Evolutionary conservation across 2,329 filamentous ascomycete species (phyloP).

Genomic region (Fusarium metavorans): DNA sequence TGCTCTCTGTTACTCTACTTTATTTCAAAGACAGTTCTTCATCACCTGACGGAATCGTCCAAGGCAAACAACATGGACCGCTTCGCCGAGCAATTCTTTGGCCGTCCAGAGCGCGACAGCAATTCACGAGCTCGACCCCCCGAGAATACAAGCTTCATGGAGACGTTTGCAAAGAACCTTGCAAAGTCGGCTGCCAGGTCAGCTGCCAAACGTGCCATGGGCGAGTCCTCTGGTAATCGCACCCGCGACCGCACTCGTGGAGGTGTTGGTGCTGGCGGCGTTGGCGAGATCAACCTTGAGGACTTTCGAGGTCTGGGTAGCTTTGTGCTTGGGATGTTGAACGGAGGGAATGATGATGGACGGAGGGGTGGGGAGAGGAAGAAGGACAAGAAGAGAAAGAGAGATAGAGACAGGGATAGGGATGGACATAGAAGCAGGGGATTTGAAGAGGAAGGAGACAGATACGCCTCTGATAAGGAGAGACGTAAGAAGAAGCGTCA

Average conservation of each 20-base stretch:
- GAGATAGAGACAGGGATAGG: constrained; percentile 19
- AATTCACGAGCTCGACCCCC: constrained; percentile 16
- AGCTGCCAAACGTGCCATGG: constrained; percentile 40
- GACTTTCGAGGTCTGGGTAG: constrained; percentile 40
- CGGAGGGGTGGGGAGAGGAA: constrained; percentile 28
- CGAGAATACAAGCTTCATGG: constrained; percentile 38
- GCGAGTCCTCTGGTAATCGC: constrained; percentile 24
- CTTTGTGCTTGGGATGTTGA: constrained; percentile 41
- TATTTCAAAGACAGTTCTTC: constrained; percentile 35
- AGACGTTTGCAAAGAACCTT: constrained; percentile 39
- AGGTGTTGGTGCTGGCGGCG: constrained; percentile 14
- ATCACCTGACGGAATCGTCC: constrained; percentile 14
- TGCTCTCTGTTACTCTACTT: constrained; percentile 38
- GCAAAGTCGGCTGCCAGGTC: constrained; percentile 43
- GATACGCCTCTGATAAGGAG: constrained; percentile 33
- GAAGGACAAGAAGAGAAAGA: constrained; percentile 30
- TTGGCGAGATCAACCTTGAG: constrained; percentile 35
- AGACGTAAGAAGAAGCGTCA: constrained; percentile 35
- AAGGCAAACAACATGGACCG: constrained; percentile 33
- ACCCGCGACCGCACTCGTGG: constrained; percentile 18
- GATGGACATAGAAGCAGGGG: constrained; percentile 17
- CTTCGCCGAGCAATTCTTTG: constrained; percentile 41
- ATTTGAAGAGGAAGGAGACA: constrained; percentile 21
- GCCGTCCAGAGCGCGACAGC: constrained; percentile 22
- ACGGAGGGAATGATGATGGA: constrained; percentile 20